Evolutionary conservation across 371 early-diverging fungal species (phyloP).

Genomic region (Lichtheimia corymbifera): DNA sequence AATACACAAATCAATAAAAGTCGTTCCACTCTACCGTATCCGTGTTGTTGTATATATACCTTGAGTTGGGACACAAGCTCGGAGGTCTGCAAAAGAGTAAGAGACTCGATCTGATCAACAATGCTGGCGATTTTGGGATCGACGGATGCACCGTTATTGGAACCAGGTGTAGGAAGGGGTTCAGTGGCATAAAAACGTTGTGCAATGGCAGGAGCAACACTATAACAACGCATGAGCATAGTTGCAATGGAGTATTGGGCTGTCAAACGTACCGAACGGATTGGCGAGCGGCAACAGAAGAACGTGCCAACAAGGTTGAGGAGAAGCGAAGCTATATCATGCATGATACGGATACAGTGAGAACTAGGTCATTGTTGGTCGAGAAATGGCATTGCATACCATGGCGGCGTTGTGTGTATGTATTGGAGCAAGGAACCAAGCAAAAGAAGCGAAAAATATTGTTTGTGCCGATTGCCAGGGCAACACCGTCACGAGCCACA

Average conservation of each 20-base stretch:
- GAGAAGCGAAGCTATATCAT: slow-evolving; percentile 40
- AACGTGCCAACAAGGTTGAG: slow-evolving; percentile 35
- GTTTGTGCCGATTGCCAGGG: too few relatives aligned
- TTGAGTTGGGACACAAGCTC: slow-evolving; percentile 87
- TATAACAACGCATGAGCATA: background rate
- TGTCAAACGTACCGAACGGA: slow-evolving; percentile 35
- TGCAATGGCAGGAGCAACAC: slow-evolving; percentile 33
- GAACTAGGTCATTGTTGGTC: background rate
- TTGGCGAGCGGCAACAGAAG: slow-evolving; percentile 34
- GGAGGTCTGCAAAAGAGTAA: slow-evolving; percentile 92
- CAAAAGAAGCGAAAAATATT: too few relatives aligned
- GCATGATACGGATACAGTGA: background rate
- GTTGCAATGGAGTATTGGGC: background rate
- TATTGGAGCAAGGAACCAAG: too few relatives aligned
- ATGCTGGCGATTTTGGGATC: slow-evolving; percentile 81
- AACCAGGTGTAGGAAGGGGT: slow-evolving; percentile 63
- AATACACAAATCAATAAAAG: slow-evolving; percentile 7
- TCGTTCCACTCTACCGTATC: too few relatives aligned
- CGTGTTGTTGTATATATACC: slow-evolving; percentile 47
- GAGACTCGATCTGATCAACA: slow-evolving; percentile 85
- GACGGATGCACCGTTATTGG: slow-evolving; percentile 45
- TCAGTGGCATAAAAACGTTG: slow-evolving; percentile 45
- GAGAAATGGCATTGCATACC: background rate
- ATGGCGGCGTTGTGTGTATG: too few relatives aligned
- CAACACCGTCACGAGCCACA: background rate